Base-by-base conservation (phyloP, 1,284 basidiomycete genomes). In the Tilletia horrida region DNA sequence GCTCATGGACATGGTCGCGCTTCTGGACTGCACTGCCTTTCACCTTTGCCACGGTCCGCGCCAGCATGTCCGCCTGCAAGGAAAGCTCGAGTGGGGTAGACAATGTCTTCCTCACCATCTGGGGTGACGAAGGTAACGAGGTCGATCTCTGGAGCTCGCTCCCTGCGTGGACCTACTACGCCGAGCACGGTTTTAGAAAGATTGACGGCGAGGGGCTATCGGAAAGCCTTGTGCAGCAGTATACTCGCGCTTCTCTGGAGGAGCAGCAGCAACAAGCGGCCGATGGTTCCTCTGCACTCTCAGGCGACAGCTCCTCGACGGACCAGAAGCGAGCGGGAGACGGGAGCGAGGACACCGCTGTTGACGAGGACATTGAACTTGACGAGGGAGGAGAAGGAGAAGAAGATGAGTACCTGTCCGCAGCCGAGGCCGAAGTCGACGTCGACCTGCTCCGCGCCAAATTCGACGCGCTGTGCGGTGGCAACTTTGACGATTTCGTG, bases 51-150 rank as follows among this genome's bases (percentile, higher is more conserved):
- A 83, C 82, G 1, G 74, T 81, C 40, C 45, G 72, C 25, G 82
- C 82, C 1, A 78, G 74, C 52, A 76, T 83, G 72, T 77, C 75
- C 25, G 82, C 82, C 9, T 74, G 76, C 16, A 83, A 82, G 57
- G 69, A 67, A 1, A 63, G 67, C 2, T n/a, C 65, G 0, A 71
- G 74, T 0, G 81, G 82, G 0, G 78, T 83, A 9, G 72, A 73
- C 40, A 71, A 80, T 64, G 81, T 80, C 45, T 79, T 83, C 66
- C 77, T 82, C 3, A 83, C 82, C 0, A 82, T 83, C 43, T 83
- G 82, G 82, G 82, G 82, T 18, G 82, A 83, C 70, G 82, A 83
- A 64, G 82, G 82, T 0, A 83, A 83, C 66, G 82, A 83, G 69
- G 73, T 74, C 23, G 75, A 78, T 69, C 70, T 73, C 2, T 74